Evolutionary conservation across 352 stramenopile species (phyloP).

Genomic region (Phytophthora niederhauseri): DNA sequence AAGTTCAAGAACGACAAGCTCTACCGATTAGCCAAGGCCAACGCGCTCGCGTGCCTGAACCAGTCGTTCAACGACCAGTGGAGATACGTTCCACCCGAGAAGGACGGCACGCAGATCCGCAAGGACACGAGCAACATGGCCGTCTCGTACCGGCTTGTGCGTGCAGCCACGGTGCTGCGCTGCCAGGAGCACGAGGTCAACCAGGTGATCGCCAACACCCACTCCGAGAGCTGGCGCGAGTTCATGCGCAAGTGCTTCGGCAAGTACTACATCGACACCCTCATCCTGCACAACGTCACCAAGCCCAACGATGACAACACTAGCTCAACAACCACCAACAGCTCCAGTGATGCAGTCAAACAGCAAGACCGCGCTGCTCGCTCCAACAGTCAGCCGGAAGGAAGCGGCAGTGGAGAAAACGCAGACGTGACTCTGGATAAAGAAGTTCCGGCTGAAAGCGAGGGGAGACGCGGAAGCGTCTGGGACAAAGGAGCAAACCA

Average conservation of each 20-base stretch:
- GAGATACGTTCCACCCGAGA: constrained; percentile 80
- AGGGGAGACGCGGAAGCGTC: constrained; percentile 30
- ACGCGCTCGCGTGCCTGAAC: constrained; percentile 61
- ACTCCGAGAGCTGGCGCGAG: constrained; percentile 74
- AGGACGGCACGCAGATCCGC: constrained; percentile 78
- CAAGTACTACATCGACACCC: constrained; percentile 77
- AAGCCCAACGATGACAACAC: constrained; percentile 24
- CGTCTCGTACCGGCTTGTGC: constrained; percentile 67
- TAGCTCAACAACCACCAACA: constrained; percentile 15
- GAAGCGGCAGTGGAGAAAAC: constrained; percentile 25
- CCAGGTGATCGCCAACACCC: constrained; percentile 72
- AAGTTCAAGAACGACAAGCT: constrained; percentile 64
- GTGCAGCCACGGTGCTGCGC: constrained; percentile 68
- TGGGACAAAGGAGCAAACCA: constrained; percentile 28
- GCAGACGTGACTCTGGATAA: constrained; percentile 36
- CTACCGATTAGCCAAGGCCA: constrained; percentile 55
- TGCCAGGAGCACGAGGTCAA: constrained; percentile 81
- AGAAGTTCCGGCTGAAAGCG: constrained; percentile 12
- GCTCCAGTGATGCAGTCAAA: constrained; percentile 3
- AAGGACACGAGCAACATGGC: constrained; percentile 85
- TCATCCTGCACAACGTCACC: constrained; percentile 72
- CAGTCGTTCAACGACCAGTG: constrained; percentile 85
- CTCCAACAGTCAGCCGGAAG: constrained; percentile 31
- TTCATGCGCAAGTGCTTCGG: constrained; percentile 80
- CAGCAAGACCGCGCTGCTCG: constrained; percentile 18